Evolutionary conservation across 169 alveolate genomes (phyloP), one percentile per base, ranked within the genome.

Genomic region (Cryptosporidium parvum): DNA sequence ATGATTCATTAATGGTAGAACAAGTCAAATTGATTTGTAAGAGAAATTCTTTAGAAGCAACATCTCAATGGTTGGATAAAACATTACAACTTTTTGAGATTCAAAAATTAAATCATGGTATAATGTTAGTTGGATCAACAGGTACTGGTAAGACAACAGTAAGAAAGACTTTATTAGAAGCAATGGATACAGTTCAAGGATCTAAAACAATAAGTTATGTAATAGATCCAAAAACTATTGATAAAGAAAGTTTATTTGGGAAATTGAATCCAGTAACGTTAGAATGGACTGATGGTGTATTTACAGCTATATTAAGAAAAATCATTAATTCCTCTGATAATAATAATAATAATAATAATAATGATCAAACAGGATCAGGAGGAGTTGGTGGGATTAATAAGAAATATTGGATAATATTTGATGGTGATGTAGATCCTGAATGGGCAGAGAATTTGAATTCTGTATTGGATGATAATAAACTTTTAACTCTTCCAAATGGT

Each of bases 371-470:
- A 1, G 48, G 48, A 9, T 29, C 70, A 52, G 85, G 23, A 94
- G 73, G 29, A 33, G 29, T 14, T 42, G 48, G 48, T 10, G 39
- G 44, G 9, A 42, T 94, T 67, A 84, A 93, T 3, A 95, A 94
- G 69, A 93, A 98, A 67, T 98, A 97, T 86, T 97, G 99, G 99
- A 97, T 98, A 68, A 96, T 98, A 68, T 98, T 98, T 89, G 99
- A 98, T 93, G 99, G 99, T 8, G 99, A 98, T 86, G 99, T 98
- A 6, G 99, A 98, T 86, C 99, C 99, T 18, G 99, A 98, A 85
- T 98, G 99, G 99, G 99, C 99, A 39, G 99, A 98, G 93, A 98
- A 97, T 69, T 94, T 98, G 84, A 98, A 98, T 94, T 97, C 99
- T 16, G 99, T 98, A 10, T 94, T 98, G 69, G 99, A 98, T 93